Conservation (phyloP, 2,329 filamentous ascomycete species). For the Didymella glomerata region DNA sequence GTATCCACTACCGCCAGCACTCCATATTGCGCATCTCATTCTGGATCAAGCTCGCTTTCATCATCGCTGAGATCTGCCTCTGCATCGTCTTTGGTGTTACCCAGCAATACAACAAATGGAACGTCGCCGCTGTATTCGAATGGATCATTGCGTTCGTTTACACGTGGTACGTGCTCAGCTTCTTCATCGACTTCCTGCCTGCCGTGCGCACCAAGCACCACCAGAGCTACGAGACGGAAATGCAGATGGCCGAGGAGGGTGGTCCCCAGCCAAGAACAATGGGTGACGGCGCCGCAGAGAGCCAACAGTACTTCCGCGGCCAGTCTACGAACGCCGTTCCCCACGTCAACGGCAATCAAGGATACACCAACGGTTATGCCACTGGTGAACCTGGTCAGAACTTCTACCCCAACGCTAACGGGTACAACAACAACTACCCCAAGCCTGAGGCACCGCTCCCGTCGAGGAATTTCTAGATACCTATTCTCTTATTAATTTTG, state of each 20-base stretch:
- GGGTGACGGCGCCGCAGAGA: constrained; percentile 39
- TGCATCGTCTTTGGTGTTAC: constrained; percentile 75
- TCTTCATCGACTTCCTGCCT: constrained; percentile 86
- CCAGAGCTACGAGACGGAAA: constrained; percentile 48
- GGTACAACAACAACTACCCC: constrained; percentile 29
- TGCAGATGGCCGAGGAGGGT: constrained; percentile 43
- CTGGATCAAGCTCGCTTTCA: constrained; percentile 85
- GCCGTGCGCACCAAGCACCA: constrained; percentile 69
- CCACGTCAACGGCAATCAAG: constrained; percentile 27
- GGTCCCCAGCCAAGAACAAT: constrained; percentile 19
- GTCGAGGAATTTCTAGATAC: constrained; percentile 41
- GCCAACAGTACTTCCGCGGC: constrained; percentile 40
- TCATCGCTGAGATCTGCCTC: constrained; percentile 79
- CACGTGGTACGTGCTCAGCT: constrained; percentile 86
- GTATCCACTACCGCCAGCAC: constrained; percentile 79
- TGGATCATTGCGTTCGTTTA: constrained; percentile 83
- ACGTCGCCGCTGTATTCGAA: constrained; percentile 81
- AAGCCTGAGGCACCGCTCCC: constrained; percentile 35
- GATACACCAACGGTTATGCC: constrained; percentile 29
- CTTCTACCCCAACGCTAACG: constrained; percentile 30
- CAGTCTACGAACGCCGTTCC: constrained; percentile 20
- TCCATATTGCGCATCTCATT: constrained; percentile 79
- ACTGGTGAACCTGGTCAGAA: constrained; percentile 27
- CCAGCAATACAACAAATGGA: constrained; percentile 60
- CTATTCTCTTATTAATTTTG: not conserved